Percentiles rank a stretch among this genome's conserved stretches.
These are phyloP conservation scores for Arabidopsis hybrid DNA, from an alignment of 441 rosid species.

Conservation along the genomic window DNA sequence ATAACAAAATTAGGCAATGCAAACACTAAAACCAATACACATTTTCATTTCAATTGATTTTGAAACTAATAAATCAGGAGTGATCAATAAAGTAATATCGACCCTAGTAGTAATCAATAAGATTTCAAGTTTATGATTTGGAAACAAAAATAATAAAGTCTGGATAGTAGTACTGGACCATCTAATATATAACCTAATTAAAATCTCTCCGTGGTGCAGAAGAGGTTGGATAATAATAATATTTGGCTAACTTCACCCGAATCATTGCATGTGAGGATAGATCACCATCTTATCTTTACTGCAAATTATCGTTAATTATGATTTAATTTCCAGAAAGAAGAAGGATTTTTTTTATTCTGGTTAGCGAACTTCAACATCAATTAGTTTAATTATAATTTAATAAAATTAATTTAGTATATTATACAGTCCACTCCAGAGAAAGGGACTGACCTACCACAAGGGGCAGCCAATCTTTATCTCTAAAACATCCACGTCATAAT, in stretches of 20 bases:
- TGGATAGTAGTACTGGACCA: not conserved
- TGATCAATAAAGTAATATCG: not conserved
- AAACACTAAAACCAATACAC: not conserved
- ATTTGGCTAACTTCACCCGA: not conserved
- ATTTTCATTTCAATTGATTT: not conserved
- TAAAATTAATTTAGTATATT: too few species aligned
- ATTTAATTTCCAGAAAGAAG: not conserved
- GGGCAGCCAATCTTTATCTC: constrained; percentile 25
- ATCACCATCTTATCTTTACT: constrained; percentile 28
- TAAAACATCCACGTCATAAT: constrained; percentile 41
- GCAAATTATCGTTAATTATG: not conserved
- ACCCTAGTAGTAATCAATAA: not conserved
- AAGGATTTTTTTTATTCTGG: not conserved
- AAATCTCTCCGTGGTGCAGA: constrained; percentile 27
- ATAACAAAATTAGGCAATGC: not conserved
- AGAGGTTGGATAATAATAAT: constrained; percentile 26
- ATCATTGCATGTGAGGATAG: constrained; percentile 42
- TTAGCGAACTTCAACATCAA: constrained; percentile 2
- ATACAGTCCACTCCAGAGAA: not conserved
- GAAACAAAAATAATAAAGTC: not conserved
- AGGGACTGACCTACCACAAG: constrained; percentile 14
- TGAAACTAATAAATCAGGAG: not conserved
- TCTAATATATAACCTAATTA: not conserved
- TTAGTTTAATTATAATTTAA: not conserved
- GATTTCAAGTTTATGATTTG: not conserved